A percentile compares a stretch with the other conserved stretches of the same genome.
These are phyloP conservation scores for Microbotryum silenes-acaulis DNA, from an alignment of 1,284 basidiomycete species.

Conservation along the genomic window DNA sequence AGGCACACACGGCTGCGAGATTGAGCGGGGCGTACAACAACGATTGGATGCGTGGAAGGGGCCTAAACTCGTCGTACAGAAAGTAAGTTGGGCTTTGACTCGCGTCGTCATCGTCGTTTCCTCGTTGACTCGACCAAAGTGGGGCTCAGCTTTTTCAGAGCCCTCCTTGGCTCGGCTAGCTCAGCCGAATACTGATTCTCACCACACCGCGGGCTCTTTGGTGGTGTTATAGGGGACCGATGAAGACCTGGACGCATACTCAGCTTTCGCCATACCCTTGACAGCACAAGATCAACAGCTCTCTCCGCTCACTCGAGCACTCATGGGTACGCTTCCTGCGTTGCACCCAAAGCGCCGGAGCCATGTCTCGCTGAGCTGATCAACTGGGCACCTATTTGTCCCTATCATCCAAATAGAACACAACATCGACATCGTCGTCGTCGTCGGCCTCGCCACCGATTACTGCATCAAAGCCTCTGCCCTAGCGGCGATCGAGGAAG, in stretches of 20 bases:
- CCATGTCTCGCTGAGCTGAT: background rate
- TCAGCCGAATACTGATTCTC: background rate
- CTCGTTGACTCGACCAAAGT: too few species aligned
- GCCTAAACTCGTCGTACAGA: slow-evolving; percentile 8
- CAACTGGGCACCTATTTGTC: too few species aligned
- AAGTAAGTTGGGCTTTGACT: slow-evolving; percentile 4
- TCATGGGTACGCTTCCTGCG: slow-evolving; percentile 1
- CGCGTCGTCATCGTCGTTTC: too few species aligned
- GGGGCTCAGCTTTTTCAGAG: too few species aligned
- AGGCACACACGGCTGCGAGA: slow-evolving; percentile 42
- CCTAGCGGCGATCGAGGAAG: slow-evolving; percentile 41
- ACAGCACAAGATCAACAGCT: background rate
- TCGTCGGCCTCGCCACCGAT: slow-evolving; percentile 56
- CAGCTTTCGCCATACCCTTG: slow-evolving; percentile 11
- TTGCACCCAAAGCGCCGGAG: background rate
- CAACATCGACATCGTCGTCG: slow-evolving; percentile 46
- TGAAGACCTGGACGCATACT: slow-evolving; percentile 15
- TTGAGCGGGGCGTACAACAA: slow-evolving; percentile 45
- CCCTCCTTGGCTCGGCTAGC: too few species aligned
- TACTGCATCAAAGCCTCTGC: slow-evolving; percentile 51
- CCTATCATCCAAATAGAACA: background rate
- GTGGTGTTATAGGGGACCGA: slow-evolving; percentile 4
- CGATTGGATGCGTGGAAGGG: slow-evolving; percentile 32
- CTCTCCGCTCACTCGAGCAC: background rate
- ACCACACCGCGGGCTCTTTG: slow-evolving; percentile 5